Evolutionary conservation across 139 green algal species (phyloP).

Genomic region (Gonium pectorale): DNA sequence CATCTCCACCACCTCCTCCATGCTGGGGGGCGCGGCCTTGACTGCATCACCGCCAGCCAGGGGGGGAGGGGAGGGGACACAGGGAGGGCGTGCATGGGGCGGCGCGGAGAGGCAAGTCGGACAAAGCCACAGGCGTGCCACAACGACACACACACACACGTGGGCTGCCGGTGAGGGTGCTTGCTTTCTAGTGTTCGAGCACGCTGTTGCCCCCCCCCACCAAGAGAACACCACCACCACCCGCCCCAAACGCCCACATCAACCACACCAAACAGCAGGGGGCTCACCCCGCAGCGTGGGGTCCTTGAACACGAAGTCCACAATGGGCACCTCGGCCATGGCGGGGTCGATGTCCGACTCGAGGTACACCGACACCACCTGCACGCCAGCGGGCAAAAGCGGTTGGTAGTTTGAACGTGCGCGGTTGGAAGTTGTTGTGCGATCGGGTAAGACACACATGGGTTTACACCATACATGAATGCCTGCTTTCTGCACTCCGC

Average conservation of each 20-base stretch:
- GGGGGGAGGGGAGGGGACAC: background rate
- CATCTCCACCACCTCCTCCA: constrained; percentile 66
- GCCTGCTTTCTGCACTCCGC: no score
- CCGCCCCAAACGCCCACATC: no score
- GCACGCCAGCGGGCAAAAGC: no score
- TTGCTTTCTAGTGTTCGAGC: no score
- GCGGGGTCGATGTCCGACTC: constrained; percentile 89
- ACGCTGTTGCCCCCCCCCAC: no score
- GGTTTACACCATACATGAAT: no score
- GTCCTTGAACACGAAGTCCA: constrained; percentile 67
- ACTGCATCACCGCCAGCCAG: background rate
- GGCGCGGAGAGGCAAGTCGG: background rate
- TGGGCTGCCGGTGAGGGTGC: no score
- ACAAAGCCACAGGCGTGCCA: background rate
- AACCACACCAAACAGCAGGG: no score
- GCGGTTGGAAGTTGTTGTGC: background rate
- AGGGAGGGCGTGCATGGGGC: background rate
- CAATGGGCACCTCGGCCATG: constrained; percentile 58
- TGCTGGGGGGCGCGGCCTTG: constrained; percentile 33
- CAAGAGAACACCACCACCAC: no score
- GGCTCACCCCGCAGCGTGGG: constrained; percentile 43
- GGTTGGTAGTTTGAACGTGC: background rate
- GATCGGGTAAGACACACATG: background rate
- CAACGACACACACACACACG: no score
- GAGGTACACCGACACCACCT: constrained; percentile 83